These are phyloP conservation scores for Aschersonia sp. DNA, from an alignment of 2,329 filamentous ascomycete genomes.

Conservation along the genomic window DNA sequence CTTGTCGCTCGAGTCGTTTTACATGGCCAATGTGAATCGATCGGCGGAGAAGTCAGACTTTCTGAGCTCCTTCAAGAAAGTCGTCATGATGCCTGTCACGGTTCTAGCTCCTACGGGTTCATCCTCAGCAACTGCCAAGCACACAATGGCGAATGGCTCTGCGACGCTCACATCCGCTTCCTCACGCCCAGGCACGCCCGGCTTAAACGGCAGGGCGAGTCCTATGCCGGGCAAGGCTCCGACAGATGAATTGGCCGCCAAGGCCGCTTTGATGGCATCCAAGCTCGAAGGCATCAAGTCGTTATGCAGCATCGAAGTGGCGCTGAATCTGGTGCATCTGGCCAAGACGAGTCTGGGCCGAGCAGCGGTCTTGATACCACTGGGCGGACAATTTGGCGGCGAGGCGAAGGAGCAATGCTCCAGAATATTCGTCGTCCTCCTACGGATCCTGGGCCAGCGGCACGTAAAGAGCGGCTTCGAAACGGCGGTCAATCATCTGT, in stretches of 20 bases:
- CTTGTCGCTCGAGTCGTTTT: constrained; percentile 79
- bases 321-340: constrained; percentile 73
- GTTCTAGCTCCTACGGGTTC: constrained; percentile 55
- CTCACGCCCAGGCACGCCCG: constrained; percentile 37
- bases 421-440: constrained; percentile 70
- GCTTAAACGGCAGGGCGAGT: constrained; percentile 22
- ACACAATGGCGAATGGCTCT: constrained; percentile 14
- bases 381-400: constrained; percentile 67
- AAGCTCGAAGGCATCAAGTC: constrained; percentile 88
- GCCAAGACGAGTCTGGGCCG: constrained; percentile 82
- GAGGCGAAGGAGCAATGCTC: constrained; percentile 82
- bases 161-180: constrained; percentile 17
- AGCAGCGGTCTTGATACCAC: constrained; percentile 64
- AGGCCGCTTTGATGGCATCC: constrained; percentile 94
- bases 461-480: constrained; percentile 92
- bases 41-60: constrained; percentile 97
- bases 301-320: constrained; percentile 92
- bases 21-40: constrained; percentile 89
- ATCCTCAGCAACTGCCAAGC: constrained; percentile 37
- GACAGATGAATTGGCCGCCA: constrained; percentile 83
- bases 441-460: constrained; percentile 70
- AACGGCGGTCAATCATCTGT: constrained; percentile 81
- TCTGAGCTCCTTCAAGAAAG: constrained; percentile 90
- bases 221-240: constrained; percentile 49
- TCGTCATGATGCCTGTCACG: constrained; percentile 97